Conservation (phyloP, 1,139 yeast genomes). For the Debaryomyces singareniensis region DNA sequence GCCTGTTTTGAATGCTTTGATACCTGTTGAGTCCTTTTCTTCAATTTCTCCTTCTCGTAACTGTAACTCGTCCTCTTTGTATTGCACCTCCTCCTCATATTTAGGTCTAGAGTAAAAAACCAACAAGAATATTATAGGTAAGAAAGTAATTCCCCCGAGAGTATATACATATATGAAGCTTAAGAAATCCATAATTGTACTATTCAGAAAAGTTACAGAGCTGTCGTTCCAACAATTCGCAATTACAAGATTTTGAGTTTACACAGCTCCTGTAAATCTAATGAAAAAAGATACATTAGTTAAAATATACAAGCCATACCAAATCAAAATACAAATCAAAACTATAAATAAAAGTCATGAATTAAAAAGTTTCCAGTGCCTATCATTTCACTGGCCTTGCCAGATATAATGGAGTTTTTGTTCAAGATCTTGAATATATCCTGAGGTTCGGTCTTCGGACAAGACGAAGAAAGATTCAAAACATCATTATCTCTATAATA, state of each 20-base stretch:
- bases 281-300: slow-evolving; percentile 1
- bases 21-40: slow-evolving; percentile 53
- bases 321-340: slow-evolving; percentile 2
- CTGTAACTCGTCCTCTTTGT: slow-evolving; percentile 14
- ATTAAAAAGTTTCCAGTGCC: slow-evolving; percentile 43
- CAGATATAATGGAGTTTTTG: slow-evolving; percentile 40
- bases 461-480: slow-evolving; percentile 32
- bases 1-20: slow-evolving; percentile 62
- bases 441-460: slow-evolving; percentile 16
- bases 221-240: too few relatives aligned
- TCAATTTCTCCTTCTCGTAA: slow-evolving; percentile 59
- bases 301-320: slow-evolving; percentile 1
- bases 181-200: slow-evolving; percentile 16
- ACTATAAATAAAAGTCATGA: slow-evolving; percentile 41
- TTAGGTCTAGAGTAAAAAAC: slow-evolving; percentile 33
- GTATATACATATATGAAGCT: slow-evolving; percentile 29
- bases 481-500: slow-evolving; percentile 42
- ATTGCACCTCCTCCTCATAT: slow-evolving; percentile 4
- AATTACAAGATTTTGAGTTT: too few relatives aligned
- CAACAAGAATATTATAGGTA: slow-evolving; percentile 47
- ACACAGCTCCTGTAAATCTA: too few relatives aligned
- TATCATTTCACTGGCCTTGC: slow-evolving; percentile 52
- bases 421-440: slow-evolving; percentile 33
- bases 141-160: slow-evolving; percentile 74
- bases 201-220: too few relatives aligned